Evolutionary conservation across 2,329 filamentous ascomycete species (phyloP).

Genomic region (Podosphaera xanthii): DNA sequence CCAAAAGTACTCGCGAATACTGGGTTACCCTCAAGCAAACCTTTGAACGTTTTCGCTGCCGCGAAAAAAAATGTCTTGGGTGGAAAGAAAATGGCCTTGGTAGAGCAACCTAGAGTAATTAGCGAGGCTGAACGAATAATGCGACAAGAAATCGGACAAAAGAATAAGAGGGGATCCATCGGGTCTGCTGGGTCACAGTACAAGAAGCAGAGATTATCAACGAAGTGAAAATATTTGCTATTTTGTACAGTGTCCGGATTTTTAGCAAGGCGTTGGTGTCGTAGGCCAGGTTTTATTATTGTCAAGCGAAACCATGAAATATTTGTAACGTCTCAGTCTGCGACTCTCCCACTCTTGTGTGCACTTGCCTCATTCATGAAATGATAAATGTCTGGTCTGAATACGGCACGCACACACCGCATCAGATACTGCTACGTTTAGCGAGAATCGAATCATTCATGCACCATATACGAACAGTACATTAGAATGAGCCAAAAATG

Average conservation of each 20-base stretch:
- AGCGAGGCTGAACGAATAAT: slow-evolving; percentile 76
- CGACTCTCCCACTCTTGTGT: no score
- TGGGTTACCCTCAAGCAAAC: slow-evolving; percentile 40
- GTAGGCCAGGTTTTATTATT: slow-evolving; percentile 8
- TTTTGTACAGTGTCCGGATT: slow-evolving; percentile 1
- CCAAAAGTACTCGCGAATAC: slow-evolving; percentile 10
- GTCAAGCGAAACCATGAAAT: no score
- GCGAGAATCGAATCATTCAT: no score
- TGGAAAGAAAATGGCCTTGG: slow-evolving; percentile 34
- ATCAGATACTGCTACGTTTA: no score
- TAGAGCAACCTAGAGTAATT: slow-evolving; percentile 56
- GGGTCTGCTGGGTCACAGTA: slow-evolving; percentile 27
- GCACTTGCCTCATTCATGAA: no score
- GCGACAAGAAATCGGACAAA: slow-evolving; percentile 60
- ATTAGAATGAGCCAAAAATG: no score
- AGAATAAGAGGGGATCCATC: slow-evolving; percentile 29
- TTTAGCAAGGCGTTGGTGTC: slow-evolving; percentile 3
- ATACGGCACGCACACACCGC: no score
- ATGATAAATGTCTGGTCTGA: no score
- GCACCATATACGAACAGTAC: no score
- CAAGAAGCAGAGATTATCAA: slow-evolving; percentile 27
- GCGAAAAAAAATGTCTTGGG: slow-evolving; percentile 49
- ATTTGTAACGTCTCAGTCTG: no score
- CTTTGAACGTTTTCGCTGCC: slow-evolving; percentile 53
- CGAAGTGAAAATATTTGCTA: slow-evolving; percentile 3